phyloP scores from a whole-genome alignment of 75 land plant species.

The Pinus taeda region DNA sequence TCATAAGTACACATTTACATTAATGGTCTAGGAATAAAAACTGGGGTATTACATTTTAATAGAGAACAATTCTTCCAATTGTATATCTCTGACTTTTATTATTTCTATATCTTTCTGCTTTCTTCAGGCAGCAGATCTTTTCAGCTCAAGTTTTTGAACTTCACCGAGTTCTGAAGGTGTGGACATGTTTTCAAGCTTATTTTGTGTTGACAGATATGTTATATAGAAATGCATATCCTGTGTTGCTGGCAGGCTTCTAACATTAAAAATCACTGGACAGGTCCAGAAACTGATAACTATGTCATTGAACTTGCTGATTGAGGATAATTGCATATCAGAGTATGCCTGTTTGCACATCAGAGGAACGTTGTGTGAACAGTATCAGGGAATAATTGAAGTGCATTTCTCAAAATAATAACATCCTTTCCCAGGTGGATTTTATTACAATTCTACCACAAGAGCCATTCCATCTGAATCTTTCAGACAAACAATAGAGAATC shows the following conservation, averaged over 20 bases:
- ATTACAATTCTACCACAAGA: not conserved
- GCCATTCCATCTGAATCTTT: not conserved
- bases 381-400: not conserved
- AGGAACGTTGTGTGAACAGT: not conserved
- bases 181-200: not conserved
- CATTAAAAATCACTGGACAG: slow-evolving; percentile 1
- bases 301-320: slow-evolving; percentile 12
- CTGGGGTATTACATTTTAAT: not conserved
- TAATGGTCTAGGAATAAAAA: too few species aligned
- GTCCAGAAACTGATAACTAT: slow-evolving; percentile 24
- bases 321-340: not conserved
- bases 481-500: not conserved
- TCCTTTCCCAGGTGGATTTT: not conserved
- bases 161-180: slow-evolving; percentile 24
- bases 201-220: not conserved
- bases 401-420: slow-evolving; percentile 1
- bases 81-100: not conserved
- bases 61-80: not conserved
- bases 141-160: slow-evolving; percentile 28
- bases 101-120: not conserved
- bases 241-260: not conserved
- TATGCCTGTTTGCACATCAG: not conserved
- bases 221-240: not conserved
- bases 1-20: not conserved
- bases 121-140: slow-evolving; percentile 32